Evolutionary conservation across 495 filamentous ascomycete species (phyloP).

Genomic region (Friedmanniomyces endolithicus): DNA sequence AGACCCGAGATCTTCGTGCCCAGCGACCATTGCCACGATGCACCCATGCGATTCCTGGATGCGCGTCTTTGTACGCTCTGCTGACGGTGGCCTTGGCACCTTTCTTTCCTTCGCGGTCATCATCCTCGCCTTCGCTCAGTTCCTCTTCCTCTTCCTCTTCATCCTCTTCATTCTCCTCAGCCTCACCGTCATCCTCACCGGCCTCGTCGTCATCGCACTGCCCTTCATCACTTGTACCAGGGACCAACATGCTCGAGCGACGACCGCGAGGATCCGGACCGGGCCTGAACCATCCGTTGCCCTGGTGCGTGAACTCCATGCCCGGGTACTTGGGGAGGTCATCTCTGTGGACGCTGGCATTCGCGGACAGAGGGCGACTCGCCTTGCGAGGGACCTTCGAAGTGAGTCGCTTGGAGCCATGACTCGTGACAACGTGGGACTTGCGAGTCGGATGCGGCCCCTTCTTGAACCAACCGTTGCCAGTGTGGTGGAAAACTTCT

Average conservation of each 20-base stretch:
- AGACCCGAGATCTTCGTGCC: constrained; percentile 2
- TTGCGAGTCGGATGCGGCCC: constrained; percentile 4
- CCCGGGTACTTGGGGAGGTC: constrained; percentile 12
- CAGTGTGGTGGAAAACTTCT: constrained; percentile 14
- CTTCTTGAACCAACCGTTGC: constrained; percentile 18
- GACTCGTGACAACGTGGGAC: not conserved
- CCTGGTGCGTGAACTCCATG: constrained; percentile 14
- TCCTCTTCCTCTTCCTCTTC: constrained; percentile 2
- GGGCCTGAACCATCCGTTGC: constrained; percentile 17
- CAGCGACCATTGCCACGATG: constrained; percentile 19
- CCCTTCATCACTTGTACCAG: too few species aligned
- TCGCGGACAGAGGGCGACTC: not conserved
- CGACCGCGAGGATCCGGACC: constrained; percentile 8
- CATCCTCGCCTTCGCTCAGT: not conserved
- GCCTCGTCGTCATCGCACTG: too few species aligned
- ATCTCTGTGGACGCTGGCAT: constrained; percentile 1
- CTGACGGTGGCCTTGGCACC: not conserved
- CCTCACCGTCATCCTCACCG: not conserved
- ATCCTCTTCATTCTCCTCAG: not conserved
- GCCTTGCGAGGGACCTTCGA: not conserved
- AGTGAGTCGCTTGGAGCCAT: not conserved
- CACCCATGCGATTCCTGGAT: constrained; percentile 14
- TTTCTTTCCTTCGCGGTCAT: not conserved
- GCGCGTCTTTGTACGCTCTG: constrained; percentile 1
- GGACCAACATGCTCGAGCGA: not conserved